Percentiles rank a stretch among this genome's conserved stretches.
phyloP scores from a whole-genome alignment of 805 yeast species.

The Torulaspora maleeae region DNA sequence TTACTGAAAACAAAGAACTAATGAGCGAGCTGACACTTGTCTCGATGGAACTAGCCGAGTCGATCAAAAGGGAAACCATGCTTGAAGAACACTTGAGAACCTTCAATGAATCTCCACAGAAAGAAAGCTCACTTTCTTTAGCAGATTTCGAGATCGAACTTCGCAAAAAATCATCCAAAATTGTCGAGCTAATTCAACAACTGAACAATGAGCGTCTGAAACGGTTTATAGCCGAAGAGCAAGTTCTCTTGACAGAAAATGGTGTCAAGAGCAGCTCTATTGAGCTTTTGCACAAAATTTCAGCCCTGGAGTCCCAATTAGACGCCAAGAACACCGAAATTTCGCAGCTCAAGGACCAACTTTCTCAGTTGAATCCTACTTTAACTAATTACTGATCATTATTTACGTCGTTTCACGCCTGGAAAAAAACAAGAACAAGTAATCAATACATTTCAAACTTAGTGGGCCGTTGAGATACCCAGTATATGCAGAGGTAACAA shows the following conservation, averaged over 20 bases:
- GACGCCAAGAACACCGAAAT: conserved; percentile 48
- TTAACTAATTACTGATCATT: too few species aligned
- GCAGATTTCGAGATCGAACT: conserved; percentile 33
- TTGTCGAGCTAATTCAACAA: conserved; percentile 51
- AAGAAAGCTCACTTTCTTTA: conserved; percentile 8
- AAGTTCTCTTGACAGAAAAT: conserved; percentile 51
- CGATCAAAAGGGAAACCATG: conserved; percentile 63
- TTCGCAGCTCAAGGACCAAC: conserved; percentile 29
- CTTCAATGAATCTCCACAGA: conserved; percentile 2
- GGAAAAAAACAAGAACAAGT: not conserved
- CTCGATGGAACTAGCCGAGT: conserved; percentile 66
- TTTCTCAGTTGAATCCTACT: too few species aligned
- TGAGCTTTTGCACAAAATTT: conserved; percentile 53
- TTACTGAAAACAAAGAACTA: conserved; percentile 54
- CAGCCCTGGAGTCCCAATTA: conserved; percentile 46
- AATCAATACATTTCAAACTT: not conserved
- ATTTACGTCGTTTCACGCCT: too few species aligned
- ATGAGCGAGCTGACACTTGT: conserved; percentile 62
- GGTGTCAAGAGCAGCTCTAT: conserved; percentile 50
- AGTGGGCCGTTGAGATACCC: not conserved
- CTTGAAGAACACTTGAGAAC: conserved; percentile 44
- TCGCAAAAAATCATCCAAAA: conserved; percentile 40
- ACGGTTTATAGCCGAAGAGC: conserved; percentile 68
- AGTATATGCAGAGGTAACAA: not conserved
- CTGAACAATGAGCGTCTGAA: conserved; percentile 60